These are phyloP conservation scores for Aspergillus nidulans DNA, from an alignment of 495 filamentous ascomycete species.

Conservation along the genomic window DNA sequence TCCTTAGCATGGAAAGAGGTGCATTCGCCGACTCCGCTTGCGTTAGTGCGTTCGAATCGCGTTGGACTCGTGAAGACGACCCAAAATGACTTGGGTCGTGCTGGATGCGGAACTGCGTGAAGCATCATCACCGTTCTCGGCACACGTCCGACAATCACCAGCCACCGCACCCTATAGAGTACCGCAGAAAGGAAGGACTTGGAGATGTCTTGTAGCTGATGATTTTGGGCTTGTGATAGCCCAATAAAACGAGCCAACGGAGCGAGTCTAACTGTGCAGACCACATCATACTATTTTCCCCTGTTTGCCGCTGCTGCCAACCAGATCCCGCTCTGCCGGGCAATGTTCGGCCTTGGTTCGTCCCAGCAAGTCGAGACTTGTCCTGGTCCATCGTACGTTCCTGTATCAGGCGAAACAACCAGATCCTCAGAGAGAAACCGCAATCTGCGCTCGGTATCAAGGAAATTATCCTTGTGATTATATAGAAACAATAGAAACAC, in stretches of 20 bases:
- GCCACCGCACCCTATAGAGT: slow-evolving; percentile 8
- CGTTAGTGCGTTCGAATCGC: neutral
- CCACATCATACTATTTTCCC: slow-evolving; percentile 22
- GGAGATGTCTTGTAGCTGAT: neutral
- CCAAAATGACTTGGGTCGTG: neutral
- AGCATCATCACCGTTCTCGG: slow-evolving; percentile 25
- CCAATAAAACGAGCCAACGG: slow-evolving; percentile 7
- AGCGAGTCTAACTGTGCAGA: neutral
- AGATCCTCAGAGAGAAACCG: neutral
- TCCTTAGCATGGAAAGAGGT: neutral
- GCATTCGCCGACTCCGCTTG: neutral
- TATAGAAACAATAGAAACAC: neutral
- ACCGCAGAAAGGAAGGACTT: neutral
- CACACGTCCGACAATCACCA: slow-evolving; percentile 25
- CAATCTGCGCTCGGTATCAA: too few relatives aligned
- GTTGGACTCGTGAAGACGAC: neutral
- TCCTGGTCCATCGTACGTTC: slow-evolving; percentile 12
- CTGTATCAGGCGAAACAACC: slow-evolving; percentile 4
- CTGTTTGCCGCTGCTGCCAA: slow-evolving; percentile 25
- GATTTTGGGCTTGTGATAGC: neutral
- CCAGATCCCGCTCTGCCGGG: slow-evolving; percentile 15
- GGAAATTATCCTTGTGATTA: too few relatives aligned
- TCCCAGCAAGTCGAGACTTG: slow-evolving; percentile 1
- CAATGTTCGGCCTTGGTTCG: slow-evolving; percentile 21
- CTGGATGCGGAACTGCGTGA: slow-evolving; percentile 22